Base-by-base conservation (phyloP, 768 basidiomycete genomes). In the Coprinopsis sp. region DNA sequence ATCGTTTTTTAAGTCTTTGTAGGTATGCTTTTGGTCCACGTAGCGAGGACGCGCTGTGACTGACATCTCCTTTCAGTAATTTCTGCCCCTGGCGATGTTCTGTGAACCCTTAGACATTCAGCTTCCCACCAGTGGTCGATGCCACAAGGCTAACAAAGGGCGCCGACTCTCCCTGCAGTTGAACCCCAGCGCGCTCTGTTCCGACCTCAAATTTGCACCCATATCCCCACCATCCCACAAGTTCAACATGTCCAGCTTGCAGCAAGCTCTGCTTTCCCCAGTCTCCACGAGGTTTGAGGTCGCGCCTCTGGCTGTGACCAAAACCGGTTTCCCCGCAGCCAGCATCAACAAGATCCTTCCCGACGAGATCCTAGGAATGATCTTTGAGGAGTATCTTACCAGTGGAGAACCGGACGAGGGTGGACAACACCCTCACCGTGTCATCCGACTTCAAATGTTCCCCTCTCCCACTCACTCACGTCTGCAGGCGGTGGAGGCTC, bases 391-490 rank as follows among this genome's bases (percentile, higher is more conserved):
- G 24, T 42, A 42, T 18, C 40, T 29, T 16, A 7, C 6, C 6
- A n/a, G 16, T 4, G 31, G 29, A 16, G 10, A 46, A 2, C 12
- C 4, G 22, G 21, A 44, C 30, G 14, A 28, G 30, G 8, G 13
- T 42, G 13, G 40, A 42, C 27, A n/a, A 24, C 44, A 27, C 41
- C 41, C 23, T 25, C 14, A 21, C 44, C 19, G 33, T 46, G n/a
- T 36, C 33, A 21, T 46, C 36, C 11, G 24, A 46, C 27, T 28
- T 23, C 36, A 27, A 10, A 3, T 4, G 4, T 5, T 42, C 48
- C 16, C 48, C 48, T 12, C 14, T 49, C 14, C 27, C 42, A 1
- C 42, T 49, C n/a, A 49, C 33, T 19, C 48, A 49, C 23, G 48
- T 49, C 25, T 49, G 48, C 28, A 14, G 27, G 12, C 23, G 19